Conservation (phyloP, 306 rosid genomes). For the Boehmeria nivea region DNA sequence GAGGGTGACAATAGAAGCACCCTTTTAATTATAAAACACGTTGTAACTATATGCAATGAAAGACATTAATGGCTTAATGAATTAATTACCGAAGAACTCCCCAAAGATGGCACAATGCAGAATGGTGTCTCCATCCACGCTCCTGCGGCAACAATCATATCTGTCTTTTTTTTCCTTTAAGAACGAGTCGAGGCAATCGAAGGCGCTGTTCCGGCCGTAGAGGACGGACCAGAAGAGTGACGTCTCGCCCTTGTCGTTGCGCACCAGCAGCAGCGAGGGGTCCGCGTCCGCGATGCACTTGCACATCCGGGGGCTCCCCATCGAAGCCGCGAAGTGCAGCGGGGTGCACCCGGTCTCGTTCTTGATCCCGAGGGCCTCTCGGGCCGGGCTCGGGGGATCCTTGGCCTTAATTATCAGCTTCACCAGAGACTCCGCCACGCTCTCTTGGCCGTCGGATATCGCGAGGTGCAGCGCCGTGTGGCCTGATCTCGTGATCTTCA, state of each 20-base stretch:
- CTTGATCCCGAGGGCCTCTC: not conserved
- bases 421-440: no score
- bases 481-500: constrained; percentile 1
- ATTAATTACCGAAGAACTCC: constrained; percentile 20
- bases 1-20: no score
- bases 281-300: not conserved
- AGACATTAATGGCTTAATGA: no score
- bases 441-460: not conserved
- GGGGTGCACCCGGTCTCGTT: not conserved
- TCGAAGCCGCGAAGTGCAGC: not conserved
- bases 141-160: constrained; percentile 24
- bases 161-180: not conserved
- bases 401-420: not conserved
- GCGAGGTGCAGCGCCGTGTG: constrained; percentile 4
- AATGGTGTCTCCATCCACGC: constrained; percentile 32
- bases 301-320: not conserved
- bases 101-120: constrained; percentile 40
- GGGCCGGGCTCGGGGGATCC: not conserved
- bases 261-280: not conserved
- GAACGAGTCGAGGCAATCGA: not conserved
- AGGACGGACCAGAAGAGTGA: constrained; percentile 1
- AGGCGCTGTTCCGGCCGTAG: not conserved
- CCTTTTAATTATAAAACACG: no score
- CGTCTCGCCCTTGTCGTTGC: not conserved
- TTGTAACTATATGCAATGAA: no score